Percentiles rank a stretch among this genome's conserved stretches.
These are phyloP conservation scores for Gonium pectorale DNA, from an alignment of 139 green algal genomes.

Conservation along the genomic window DNA sequence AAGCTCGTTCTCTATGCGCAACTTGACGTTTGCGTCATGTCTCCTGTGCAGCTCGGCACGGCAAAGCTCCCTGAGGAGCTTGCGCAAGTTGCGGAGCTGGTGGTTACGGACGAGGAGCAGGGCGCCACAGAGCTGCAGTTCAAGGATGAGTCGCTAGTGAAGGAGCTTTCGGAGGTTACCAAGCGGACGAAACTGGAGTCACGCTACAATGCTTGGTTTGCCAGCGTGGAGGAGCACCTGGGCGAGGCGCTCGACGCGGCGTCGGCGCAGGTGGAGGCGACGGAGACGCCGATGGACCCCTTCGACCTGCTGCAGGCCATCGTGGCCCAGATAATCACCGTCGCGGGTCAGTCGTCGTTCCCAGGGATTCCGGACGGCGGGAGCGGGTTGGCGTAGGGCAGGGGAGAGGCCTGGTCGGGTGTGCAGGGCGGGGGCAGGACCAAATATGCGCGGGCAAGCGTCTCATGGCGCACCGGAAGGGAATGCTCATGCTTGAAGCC, in stretches of 20 bases:
- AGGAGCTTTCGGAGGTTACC: neutral
- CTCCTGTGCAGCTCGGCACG: constrained; percentile 33
- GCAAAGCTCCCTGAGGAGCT: constrained; percentile 27
- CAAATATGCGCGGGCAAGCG: no score
- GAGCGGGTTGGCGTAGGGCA: neutral
- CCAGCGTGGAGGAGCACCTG: neutral
- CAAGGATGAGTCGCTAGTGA: neutral
- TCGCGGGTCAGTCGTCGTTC: constrained; percentile 19
- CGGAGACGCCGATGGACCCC: constrained; percentile 38
- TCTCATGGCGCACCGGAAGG: no score
- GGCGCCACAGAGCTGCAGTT: constrained; percentile 26
- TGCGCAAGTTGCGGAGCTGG: neutral
- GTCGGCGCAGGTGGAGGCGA: neutral
- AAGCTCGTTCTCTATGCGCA: no score
- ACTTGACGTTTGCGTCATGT: neutral
- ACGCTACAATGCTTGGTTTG: constrained; percentile 2
- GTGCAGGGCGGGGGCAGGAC: neutral
- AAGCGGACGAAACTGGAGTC: neutral
- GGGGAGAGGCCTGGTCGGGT: neutral
- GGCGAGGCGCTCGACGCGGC: neutral
- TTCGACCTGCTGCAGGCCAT: constrained; percentile 30
- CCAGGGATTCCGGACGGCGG: no score
- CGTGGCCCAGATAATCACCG: neutral
- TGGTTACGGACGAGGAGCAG: constrained; percentile 8
- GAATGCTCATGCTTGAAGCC: no score